These are phyloP conservation scores for Carex cristatella DNA, from an alignment of 176 grass and related monocot genomes.

Conservation along the genomic window DNA sequence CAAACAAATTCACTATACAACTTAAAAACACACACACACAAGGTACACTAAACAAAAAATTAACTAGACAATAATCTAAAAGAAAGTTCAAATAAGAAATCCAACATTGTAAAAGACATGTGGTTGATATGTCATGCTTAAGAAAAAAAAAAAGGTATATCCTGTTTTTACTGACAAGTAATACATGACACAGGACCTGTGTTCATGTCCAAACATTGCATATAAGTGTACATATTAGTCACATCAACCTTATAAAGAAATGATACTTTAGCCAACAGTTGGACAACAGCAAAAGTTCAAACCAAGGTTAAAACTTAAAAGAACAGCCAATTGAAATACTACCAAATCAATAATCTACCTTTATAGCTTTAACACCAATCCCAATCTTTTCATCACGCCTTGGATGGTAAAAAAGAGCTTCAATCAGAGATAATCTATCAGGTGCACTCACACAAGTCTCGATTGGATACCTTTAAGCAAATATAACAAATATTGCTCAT, in stretches of 20 bases:
- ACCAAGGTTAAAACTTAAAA: neutral
- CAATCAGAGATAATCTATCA: slow-evolving; percentile 49
- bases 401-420: slow-evolving; percentile 61
- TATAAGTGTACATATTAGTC: neutral
- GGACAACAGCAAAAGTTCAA: neutral
- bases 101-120: neutral
- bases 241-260: neutral
- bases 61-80: neutral
- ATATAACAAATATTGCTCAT: slow-evolving; percentile 12
- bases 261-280: neutral
- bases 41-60: neutral
- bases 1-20: neutral
- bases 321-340: neutral
- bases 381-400: slow-evolving; percentile 31
- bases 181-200: neutral
- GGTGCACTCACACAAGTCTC: slow-evolving; percentile 34
- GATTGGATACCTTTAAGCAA: slow-evolving; percentile 55
- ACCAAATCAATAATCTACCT: slow-evolving; percentile 29
- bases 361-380: slow-evolving; percentile 37
- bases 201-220: neutral
- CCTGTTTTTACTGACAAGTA: neutral
- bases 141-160: neutral
- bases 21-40: neutral
- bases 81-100: neutral
- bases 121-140: neutral